Base-by-base conservation (phyloP, 768 basidiomycete genomes). In the Collybiopsis luxurians region DNA sequence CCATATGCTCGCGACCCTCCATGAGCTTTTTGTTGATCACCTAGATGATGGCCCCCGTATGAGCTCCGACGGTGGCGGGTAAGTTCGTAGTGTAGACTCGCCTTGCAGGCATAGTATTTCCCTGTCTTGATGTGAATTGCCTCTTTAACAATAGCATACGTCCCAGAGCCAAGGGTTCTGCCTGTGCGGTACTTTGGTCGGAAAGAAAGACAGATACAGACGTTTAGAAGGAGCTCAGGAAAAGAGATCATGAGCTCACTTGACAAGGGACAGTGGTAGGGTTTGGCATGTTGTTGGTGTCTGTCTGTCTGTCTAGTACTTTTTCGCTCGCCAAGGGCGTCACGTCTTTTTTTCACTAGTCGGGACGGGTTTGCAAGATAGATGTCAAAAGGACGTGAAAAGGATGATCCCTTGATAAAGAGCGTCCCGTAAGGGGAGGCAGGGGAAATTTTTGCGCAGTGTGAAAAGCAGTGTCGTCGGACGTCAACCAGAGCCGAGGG, bases 1-100 rank as follows among this genome's bases (percentile, higher is more conserved):
- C 96, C 96, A 99, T 98, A 69, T 95, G 87, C 74, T 98, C 96
- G 61, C 96, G 80, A 4, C 96, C 96, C 69, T 96, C 91, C 95
- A 97, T 97, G 57, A 97, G 84, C 67, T 95, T 94, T 82, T 98
- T 98, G 85, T 96, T 98, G 75, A 98, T 95, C 66, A 98, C 97
- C 73, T 54, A 17, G 9, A 30, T 34, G 31, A n/a, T n/a, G n/a
- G n/a, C n/a, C 31, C 31, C 31, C 21, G 21, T 17, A 40, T 31
- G 19, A 31, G n/a, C 24, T 42, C 17, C 27, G 36, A 6, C 3
- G 26, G 40, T 19, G 40, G 17, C 24, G 4, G 15, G 36, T 3
- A 24, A 42, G 2, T 12, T 9, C 17, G n/a, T 40, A 4, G 3
- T 3, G 1, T 27, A 44, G 2, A 9, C 15, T 54, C 30, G 43